Percentiles rank a stretch among this genome's conserved stretches.
Evolutionary conservation across 2,329 filamentous ascomycete genomes (phyloP).

Genomic region (Diaporthe vexans): DNA sequence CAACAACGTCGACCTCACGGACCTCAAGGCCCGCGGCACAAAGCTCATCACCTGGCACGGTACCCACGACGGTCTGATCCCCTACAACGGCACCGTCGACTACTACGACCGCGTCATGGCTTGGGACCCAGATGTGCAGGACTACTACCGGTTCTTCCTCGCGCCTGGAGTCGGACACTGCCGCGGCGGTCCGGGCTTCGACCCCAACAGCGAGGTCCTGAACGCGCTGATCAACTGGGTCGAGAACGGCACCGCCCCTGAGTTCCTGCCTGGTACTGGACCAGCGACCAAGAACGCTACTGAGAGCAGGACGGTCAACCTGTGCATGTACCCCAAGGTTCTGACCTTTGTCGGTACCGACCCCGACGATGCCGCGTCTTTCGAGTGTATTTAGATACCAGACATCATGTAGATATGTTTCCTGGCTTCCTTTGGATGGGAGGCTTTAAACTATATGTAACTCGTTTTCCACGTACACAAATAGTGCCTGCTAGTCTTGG

Average conservation of each 20-base stretch:
- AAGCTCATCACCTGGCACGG: constrained; percentile 68
- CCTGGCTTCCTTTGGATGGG: too few species aligned
- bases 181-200: constrained; percentile 45
- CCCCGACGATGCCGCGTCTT: constrained; percentile 21
- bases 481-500: background rate
- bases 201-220: constrained; percentile 44
- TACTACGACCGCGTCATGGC: constrained; percentile 47
- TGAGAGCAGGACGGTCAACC: constrained; percentile 20
- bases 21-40: constrained; percentile 59
- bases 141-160: constrained; percentile 51
- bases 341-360: constrained; percentile 23
- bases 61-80: constrained; percentile 44
- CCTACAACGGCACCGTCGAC: constrained; percentile 44
- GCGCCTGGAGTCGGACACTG: constrained; percentile 52
- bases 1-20: constrained; percentile 58
- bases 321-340: constrained; percentile 31
- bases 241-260: constrained; percentile 48
- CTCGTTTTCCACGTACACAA: background rate
- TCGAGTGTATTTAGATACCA: constrained; percentile 26
- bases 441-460: background rate
- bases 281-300: constrained; percentile 10
- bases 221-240: constrained; percentile 48
- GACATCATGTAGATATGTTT: background rate
- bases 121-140: constrained; percentile 38
- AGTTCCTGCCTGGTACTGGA: constrained; percentile 27